Base-by-base conservation (phyloP, 345 rosid genomes). In the Fremontodendron californicum region DNA sequence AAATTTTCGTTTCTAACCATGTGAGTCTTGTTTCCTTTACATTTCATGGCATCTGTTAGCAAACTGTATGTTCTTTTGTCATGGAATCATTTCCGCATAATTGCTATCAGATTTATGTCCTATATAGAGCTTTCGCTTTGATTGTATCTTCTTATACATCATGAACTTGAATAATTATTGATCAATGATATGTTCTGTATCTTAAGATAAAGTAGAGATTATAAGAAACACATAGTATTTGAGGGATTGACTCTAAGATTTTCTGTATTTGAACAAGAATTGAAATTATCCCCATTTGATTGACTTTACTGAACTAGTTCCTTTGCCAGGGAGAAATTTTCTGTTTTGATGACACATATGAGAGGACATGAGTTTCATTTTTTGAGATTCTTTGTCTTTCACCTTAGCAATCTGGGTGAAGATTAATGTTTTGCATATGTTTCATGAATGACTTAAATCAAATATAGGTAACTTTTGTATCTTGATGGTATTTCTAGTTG, bases 1-100 rank as follows among this genome's bases (percentile, higher is more conserved):
- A 95, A 85, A 90, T 93, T 62, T 95, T 95, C 75, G 97, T 93
- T 83, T 95, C 99, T 25, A 95, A 90, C 82, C 99, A 93, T 80
- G 99, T 89, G 77, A 88, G 94, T 81, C 52, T 62, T n/a, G 21
- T 19, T 23, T 68, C 57, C 37, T 69, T 33, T 23, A 54, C n/a
- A 39, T 1, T 23, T 73, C n/a, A 21, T 69, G 73, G 23, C 31
- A 66, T 73, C 48, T 19, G 12, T 21, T 65, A 9, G 12, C 9
- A 9, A 54, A 54, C 7, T 21, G 29, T 33, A 10, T 75, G 9
- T 60, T 39, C 21, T 54, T 40, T 57, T 62, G 10, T 54, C 55
- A 31, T 61, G 18, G 71, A 43, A 45, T 39, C 4, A 18, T 19
- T 63, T 61, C 31, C 1, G 6, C 16, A n/a, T n/a, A 66, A 73